phyloP scores from a whole-genome alignment of 139 green algal species.

The Pleodorina starrii region DNA sequence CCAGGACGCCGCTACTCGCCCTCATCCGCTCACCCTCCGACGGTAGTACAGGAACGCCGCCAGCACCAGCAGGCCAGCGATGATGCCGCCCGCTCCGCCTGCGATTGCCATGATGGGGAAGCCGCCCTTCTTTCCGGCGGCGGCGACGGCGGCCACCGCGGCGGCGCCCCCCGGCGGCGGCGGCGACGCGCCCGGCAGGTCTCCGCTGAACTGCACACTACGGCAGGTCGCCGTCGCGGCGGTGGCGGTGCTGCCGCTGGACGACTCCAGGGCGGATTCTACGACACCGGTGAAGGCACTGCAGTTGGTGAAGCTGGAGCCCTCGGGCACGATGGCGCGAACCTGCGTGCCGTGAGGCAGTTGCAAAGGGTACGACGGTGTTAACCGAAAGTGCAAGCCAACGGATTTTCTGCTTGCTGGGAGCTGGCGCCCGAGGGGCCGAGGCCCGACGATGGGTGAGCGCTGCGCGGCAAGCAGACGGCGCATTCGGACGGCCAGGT shows the following conservation, averaged over 20 bases:
- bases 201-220: not conserved
- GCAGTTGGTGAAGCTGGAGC: not conserved
- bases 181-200: not conserved
- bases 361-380: no score
- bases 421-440: no score
- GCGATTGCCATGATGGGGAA: slow-evolving; percentile 2
- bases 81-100: not conserved
- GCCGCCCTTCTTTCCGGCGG: not conserved
- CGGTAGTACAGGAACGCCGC: not conserved
- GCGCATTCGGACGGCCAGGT: no score
- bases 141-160: not conserved
- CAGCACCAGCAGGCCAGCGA: not conserved
- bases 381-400: no score
- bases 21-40: not conserved
- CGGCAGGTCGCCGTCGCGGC: not conserved
- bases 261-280: not conserved
- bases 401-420: no score
- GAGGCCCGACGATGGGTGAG: no score
- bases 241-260: not conserved
- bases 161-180: not conserved
- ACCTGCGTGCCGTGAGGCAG: no score
- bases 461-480: no score
- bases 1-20: no score
- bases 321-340: not conserved
- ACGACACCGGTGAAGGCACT: not conserved